Evolutionary conservation across 139 green algal species (phyloP), one percentile per base, ranked within the genome.

Genomic region (Asterochloris sp.): DNA sequence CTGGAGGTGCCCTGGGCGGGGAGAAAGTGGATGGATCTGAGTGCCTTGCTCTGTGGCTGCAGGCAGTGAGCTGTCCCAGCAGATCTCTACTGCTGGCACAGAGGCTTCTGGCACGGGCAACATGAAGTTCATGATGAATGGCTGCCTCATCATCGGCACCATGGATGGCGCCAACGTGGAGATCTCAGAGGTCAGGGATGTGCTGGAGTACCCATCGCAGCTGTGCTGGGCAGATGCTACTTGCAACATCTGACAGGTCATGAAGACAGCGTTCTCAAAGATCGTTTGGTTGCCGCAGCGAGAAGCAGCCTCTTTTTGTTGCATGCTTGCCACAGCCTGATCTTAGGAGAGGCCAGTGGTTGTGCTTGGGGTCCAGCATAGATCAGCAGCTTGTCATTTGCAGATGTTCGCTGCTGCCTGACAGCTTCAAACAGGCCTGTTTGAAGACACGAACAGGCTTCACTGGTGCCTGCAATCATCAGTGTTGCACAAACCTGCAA

Each of bases 121-220:
- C 93, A 99, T 99, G 97, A 99, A 99, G 93, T 99, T 99, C 91
- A 92, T 92, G 82, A 98, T 99, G 94, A 99, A 99, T 86, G 97
- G 97, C 82, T 92, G 85, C 60, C 91, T 98, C 76, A 95, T 98
- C 85, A 91, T 98, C 38, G 95, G 95, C 83, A 98, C 95, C 78
- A 94, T 97, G 93, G 97, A 99, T 81, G 97, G 97, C 73, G 97
- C 97, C 79, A 99, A 99, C 91, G 94, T 99, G 66, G 97, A 99
- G 92, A 99, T 99, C 81, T 95, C 94, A 0, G 91, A 98, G 87
- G 94, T 95, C 88, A 92, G 90, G 16, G 91, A 63, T 74, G 62
- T n/a, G 78, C 63, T 21, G 11, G 63, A 13, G 27, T 28, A 11
- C 4, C 4, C 2, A 2, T 54, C 38, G 76, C 16, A 47, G 76